Percentiles rank a stretch among this genome's conserved stretches.
phyloP scores from a whole-genome alignment of 257 asterid species.

The Przewalskia tangutica region DNA sequence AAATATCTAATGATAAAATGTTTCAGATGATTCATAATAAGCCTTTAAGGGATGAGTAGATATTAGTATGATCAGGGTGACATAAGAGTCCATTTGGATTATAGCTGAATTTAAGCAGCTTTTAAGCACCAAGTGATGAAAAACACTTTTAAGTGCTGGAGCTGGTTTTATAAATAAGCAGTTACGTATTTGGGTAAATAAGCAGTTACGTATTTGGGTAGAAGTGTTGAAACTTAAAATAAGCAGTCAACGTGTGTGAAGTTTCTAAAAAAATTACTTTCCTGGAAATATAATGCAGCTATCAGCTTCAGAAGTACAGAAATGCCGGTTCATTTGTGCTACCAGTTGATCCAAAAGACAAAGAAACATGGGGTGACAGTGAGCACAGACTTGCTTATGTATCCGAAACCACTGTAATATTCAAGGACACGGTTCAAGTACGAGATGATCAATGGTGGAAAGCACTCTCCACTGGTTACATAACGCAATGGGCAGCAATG shows the following conservation, averaged over 20 bases:
- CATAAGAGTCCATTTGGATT: too few relatives aligned
- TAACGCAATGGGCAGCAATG: constrained; percentile 96
- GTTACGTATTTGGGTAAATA: background rate
- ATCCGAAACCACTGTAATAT: constrained; percentile 86
- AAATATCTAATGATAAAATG: too few relatives aligned
- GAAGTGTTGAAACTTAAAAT: too few relatives aligned
- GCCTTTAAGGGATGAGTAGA: background rate
- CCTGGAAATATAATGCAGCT: constrained; percentile 30
- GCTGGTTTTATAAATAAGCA: background rate
- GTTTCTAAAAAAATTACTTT: background rate
- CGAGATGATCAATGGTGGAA: constrained; percentile 98
- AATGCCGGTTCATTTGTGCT: constrained; percentile 76
- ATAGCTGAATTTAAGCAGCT: too few relatives aligned
- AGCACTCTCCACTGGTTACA: constrained; percentile 81
- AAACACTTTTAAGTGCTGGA: too few relatives aligned
- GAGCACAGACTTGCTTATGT: constrained; percentile 88
- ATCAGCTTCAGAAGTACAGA: constrained; percentile 95
- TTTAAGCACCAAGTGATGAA: too few relatives aligned
- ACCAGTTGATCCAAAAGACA: constrained; percentile 75
- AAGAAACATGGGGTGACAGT: constrained; percentile 97
- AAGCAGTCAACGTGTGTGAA: background rate
- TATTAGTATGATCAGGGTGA: too few relatives aligned
- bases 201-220: background rate
- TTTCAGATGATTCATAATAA: background rate
- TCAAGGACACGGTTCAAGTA: constrained; percentile 78